Base-by-base conservation (phyloP, 1,284 basidiomycete species). In the Malassezia brasiliensis region DNA sequence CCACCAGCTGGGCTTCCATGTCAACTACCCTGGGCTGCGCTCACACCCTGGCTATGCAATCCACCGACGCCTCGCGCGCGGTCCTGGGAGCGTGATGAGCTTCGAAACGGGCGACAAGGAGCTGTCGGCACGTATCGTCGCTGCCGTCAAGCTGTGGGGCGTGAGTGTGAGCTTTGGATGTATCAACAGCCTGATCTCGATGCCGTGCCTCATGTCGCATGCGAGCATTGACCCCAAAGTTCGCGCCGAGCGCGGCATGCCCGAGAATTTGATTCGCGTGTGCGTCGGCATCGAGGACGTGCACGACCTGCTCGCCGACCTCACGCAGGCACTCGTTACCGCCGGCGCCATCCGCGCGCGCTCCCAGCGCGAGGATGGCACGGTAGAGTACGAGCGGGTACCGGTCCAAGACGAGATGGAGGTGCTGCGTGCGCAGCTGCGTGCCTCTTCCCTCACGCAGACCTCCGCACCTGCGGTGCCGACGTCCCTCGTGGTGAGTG, bases 141-240 rank as follows among this genome's bases (percentile, higher is more conserved):
- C 87, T 6, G 86, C 85, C 1, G 88, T 93, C 9, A 81, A 89
- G 47, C 79, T 99, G 31, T 98, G 93, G 91, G 90, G 93, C 32
- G 96, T 99, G 72, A 90, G 86, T 62, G 94, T 98, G 66, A 90
- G 88, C 68, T 98, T 99, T 75, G 94, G 94, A 31, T 91, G 89
- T 65, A 91, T 99, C 66, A 98, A 99, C 79, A 90, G 87, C 72
- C 78, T 99, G 74, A 98, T 98, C 77, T 91, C 88, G 66, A 98
- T 99, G 94, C 94, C 94, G 41, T 98, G 94, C 76, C 84, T 91
- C 66, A 98, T 99, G 94, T 94, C 90, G 25, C 94, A 99, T 77
- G 91, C 94, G 28, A 96, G 91, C 37, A 99, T 99, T 66, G 90
- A 96, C 70, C 83, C 93, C 31, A 87, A 88, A 34, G 84, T 85